Base-by-base conservation (phyloP, 202 grass and related monocot species). In the Setaria italica region DNA sequence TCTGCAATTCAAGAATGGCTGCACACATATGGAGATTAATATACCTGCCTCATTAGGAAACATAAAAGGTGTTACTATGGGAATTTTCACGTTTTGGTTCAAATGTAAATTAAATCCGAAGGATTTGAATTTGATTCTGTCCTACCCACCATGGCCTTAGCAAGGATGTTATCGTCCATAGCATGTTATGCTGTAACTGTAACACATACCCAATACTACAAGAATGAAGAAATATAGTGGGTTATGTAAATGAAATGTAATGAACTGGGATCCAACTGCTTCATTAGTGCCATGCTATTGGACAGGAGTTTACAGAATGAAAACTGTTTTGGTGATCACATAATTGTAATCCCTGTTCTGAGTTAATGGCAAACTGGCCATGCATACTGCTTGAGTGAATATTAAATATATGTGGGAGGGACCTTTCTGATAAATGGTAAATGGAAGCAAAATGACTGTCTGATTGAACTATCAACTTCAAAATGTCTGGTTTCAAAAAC, bases 1-100 rank as follows among this genome's bases (percentile, higher is more conserved):
- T 92, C 78, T 84, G 82, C 90, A 68, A 95, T 95, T 75, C 71
- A 90, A 84, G 90, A 84, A 81, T 90, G 92, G 90, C 81, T 89
- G 45, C 84, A 84, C 60, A 70, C 80, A 80, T 67, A 84, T 74
- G 59, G 53, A 75, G 62, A 80, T 45, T 90, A 86, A 84, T 41
- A 66, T 1, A 4, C 79, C 70, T 80, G 11, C n/a, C 51, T 80
- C 70, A 53, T 33, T 34, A 53, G 32, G 30, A 20, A 47, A 70
- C 34, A 35, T 62, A 39, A 21, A 50, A 53, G 9, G 33, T 75
- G 10, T 53, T 56, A 25, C 25, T 25, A 25, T 25, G 25, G 25
- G 25, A 25, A 25, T 25, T 25, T 25, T 25, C 25, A 25, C 25
- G 25, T 25, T 73, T 54, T 54, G 51, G 15, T 74, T 74, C 47